Conservation (phyloP, 225 moss, liverwort and hornwort species). For the Bryoerythrophyllum caledonicum region DNA sequence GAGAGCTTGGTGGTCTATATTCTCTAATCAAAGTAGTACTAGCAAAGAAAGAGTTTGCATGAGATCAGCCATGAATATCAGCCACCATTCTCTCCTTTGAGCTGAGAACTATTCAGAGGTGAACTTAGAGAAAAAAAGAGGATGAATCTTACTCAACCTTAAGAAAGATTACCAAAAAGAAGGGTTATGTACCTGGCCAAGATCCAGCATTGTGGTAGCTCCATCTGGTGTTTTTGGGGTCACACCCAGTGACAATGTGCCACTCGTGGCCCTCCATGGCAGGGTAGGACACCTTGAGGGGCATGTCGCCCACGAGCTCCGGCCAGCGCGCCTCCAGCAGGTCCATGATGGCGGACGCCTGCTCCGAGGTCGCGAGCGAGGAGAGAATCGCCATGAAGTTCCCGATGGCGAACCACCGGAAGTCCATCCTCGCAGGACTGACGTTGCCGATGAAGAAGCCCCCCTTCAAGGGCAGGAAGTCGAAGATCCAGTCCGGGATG, state of each 20-base stretch:
- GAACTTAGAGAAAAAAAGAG: no score
- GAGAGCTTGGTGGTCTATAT: no score
- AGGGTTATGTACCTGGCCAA: constrained; percentile 72
- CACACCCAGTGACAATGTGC: constrained; percentile 87
- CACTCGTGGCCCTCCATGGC: constrained; percentile 88
- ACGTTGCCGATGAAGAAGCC: constrained; percentile 95
- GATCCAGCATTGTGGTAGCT: constrained; percentile 96
- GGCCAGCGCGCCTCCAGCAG: constrained; percentile 91
- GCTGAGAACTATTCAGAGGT: no score
- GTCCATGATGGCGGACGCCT: constrained; percentile 91
- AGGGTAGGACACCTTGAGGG: constrained; percentile 86
- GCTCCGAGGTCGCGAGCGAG: constrained; percentile 82
- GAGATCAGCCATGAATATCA: no score
- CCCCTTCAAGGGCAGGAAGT: constrained; percentile 92
- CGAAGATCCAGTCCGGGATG: constrained; percentile 96
- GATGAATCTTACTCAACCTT: no score
- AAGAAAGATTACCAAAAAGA: no score
- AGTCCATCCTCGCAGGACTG: constrained; percentile 96
- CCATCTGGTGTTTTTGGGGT: constrained; percentile 96
- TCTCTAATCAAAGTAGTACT: no score
- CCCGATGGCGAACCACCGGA: constrained; percentile 95
- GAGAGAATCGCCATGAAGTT: constrained; percentile 91
- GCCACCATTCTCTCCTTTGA: no score
- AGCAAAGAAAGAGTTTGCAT: no score
- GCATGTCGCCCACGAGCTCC: constrained; percentile 92